phyloP scores from a whole-genome alignment of 306 rosid species.

The Ammopiptanthus mongolicus region DNA sequence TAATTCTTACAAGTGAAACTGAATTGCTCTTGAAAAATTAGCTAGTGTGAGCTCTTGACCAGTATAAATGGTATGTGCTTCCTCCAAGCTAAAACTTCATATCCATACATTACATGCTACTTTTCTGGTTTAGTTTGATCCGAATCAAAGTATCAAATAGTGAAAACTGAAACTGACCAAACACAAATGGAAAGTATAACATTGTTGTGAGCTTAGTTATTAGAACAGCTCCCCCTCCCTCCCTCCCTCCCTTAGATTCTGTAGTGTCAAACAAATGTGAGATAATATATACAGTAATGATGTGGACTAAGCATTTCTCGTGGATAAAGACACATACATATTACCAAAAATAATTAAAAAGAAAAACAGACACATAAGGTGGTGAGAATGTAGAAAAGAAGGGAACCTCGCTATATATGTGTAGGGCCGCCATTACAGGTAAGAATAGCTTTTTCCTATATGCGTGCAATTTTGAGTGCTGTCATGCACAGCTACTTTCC shows the following conservation, averaged over 20 bases:
- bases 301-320: too few relatives aligned
- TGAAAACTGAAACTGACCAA: not conserved
- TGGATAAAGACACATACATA: not conserved
- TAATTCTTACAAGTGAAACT: not conserved
- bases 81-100: not conserved
- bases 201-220: too few relatives aligned
- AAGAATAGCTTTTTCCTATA: not conserved
- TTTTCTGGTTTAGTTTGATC: not conserved
- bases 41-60: not conserved
- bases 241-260: too few relatives aligned
- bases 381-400: not conserved
- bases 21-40: too few relatives aligned
- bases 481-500: not conserved
- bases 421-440: not conserved
- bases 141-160: not conserved
- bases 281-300: too few relatives aligned
- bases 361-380: not conserved
- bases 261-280: too few relatives aligned
- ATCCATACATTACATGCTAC: not conserved
- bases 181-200: not conserved
- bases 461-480: not conserved
- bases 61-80: not conserved
- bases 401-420: not conserved
- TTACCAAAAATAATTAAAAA: too few relatives aligned
- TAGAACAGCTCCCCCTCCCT: too few relatives aligned